These are phyloP conservation scores for Fusarium neocosmosporiellum DNA, from an alignment of 2,329 filamentous ascomycete species.

Conservation along the genomic window DNA sequence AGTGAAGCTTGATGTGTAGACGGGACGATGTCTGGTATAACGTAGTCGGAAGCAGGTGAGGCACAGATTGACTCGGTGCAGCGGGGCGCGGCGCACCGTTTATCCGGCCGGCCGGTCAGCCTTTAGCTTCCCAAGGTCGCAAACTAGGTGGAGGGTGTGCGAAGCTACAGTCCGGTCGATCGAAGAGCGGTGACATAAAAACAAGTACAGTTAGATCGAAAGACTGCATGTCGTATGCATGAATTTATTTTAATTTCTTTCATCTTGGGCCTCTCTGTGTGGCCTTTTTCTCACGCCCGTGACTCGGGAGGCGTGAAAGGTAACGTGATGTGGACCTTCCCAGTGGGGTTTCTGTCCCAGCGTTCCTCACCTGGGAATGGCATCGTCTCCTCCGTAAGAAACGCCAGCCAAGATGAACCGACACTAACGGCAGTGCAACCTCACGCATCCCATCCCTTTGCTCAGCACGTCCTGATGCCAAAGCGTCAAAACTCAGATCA, in stretches of 20 bases:
- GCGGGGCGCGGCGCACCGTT: slow-evolving; percentile 14
- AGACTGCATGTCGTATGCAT: background rate
- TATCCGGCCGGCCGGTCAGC: slow-evolving; percentile 22
- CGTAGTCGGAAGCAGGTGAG: background rate
- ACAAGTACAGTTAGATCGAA: background rate
- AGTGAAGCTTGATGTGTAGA: slow-evolving; percentile 1
- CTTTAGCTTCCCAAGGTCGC: background rate
- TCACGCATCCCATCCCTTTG: background rate
- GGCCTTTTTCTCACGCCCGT: slow-evolving; percentile 12
- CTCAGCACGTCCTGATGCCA: background rate
- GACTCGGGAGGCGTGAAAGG: slow-evolving; percentile 29
- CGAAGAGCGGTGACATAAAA: background rate
- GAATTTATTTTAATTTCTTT: background rate
- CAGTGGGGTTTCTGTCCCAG: slow-evolving; percentile 19
- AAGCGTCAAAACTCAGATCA: slow-evolving; percentile 11
- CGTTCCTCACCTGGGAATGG: slow-evolving; percentile 17
- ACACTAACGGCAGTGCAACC: slow-evolving; percentile 29
- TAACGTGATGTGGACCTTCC: slow-evolving; percentile 34
- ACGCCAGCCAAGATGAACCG: slow-evolving; percentile 19
- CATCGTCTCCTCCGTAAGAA: slow-evolving; percentile 32
- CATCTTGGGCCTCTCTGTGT: background rate
- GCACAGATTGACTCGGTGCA: slow-evolving; percentile 1
- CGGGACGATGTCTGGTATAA: background rate
- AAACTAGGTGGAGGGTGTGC: background rate
- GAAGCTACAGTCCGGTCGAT: background rate